Evolutionary conservation across 805 yeast genomes (phyloP).

Genomic region (Tetrapisispora taiwanensis): DNA sequence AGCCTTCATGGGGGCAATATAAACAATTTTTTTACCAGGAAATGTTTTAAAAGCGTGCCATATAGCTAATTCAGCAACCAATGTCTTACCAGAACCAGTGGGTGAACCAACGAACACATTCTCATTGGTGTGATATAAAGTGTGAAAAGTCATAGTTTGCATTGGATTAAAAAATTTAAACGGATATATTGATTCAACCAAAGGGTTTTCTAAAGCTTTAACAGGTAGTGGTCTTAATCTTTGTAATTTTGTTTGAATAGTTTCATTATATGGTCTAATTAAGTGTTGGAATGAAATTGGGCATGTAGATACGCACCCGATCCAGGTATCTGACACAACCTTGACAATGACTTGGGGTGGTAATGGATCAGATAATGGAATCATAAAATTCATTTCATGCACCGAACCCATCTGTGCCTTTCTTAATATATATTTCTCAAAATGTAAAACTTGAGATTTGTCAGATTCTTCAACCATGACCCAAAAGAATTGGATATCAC

Average conservation of each 20-base stretch:
- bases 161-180: conserved; percentile 92
- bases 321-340: conserved; percentile 77
- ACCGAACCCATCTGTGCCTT: conserved; percentile 41
- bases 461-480: conserved; percentile 82
- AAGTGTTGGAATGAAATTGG: conserved; percentile 83
- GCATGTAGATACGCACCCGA: conserved; percentile 69
- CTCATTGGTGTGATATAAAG: conserved; percentile 67
- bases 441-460: conserved; percentile 61
- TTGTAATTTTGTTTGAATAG: conserved; percentile 70
- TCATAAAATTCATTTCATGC: conserved; percentile 83
- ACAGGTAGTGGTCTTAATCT: conserved; percentile 80
- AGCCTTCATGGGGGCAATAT: conserved; percentile 90
- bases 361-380: conserved; percentile 80
- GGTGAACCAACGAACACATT: conserved; percentile 94
- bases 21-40: conserved; percentile 79
- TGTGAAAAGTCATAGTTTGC: conserved; percentile 95
- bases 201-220: conserved; percentile 60
- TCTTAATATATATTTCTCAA: conserved; percentile 66
- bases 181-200: conserved; percentile 59
- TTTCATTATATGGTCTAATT: conserved; percentile 79
- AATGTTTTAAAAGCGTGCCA: conserved; percentile 88
- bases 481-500: conserved; percentile 84
- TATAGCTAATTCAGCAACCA: conserved; percentile 92
- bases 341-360: conserved; percentile 81
- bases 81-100: conserved; percentile 96